These are phyloP conservation scores for Stromatinia cepivora DNA, from an alignment of 2,329 filamentous ascomycete species.

Conservation along the genomic window DNA sequence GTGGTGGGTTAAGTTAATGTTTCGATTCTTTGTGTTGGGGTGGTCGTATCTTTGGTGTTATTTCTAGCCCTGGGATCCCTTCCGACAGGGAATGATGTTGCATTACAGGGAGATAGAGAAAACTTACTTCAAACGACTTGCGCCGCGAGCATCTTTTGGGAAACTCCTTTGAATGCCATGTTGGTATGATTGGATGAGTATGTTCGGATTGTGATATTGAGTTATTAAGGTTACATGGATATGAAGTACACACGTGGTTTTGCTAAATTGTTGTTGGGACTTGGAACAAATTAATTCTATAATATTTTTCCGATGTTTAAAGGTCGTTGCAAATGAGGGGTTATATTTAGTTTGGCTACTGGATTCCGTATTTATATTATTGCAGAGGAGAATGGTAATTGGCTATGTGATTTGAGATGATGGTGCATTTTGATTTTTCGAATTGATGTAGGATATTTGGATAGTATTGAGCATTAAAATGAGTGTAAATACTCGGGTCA, in stretches of 20 bases:
- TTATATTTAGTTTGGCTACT: background rate
- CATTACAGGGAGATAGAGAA: background rate
- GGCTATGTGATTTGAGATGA: background rate
- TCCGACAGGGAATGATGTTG: background rate
- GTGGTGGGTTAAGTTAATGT: background rate
- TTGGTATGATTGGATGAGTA: background rate
- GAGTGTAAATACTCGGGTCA: no score
- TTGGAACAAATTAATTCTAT: background rate
- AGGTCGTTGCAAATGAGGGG: background rate
- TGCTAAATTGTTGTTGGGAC: no score
- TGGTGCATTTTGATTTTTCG: background rate
- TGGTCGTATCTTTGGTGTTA: background rate
- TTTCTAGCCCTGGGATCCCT: background rate
- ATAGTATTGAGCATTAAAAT: no score
- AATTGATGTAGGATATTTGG: no score
- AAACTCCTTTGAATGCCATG: conserved; percentile 38
- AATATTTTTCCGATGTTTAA: background rate
- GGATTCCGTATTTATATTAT: background rate
- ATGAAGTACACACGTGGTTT: background rate
- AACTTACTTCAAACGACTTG: conserved; percentile 48
- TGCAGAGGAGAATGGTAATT: background rate
- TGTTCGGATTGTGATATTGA: background rate
- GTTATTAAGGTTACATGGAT: background rate
- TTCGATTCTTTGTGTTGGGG: background rate
- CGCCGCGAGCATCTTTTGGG: conserved; percentile 49